Conservation (phyloP, 2,329 filamentous ascomycete genomes). For the Fusarium sp. region DNA sequence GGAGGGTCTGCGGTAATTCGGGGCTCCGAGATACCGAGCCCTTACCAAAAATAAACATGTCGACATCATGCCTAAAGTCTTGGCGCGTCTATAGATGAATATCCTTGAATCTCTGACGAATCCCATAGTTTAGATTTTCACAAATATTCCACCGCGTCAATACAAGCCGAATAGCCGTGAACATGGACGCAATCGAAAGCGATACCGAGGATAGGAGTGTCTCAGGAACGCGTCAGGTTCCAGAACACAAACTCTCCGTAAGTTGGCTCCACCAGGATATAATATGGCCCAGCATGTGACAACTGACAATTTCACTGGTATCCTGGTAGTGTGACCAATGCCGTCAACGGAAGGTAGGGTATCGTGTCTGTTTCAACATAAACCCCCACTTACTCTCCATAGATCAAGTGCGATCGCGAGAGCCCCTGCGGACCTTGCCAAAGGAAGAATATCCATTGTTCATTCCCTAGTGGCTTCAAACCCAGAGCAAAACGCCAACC, state of each 20-base stretch:
- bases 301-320: not conserved
- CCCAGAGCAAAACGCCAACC: not conserved
- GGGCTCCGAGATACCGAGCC: not conserved
- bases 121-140: not conserved
- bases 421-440: constrained; percentile 12
- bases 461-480: constrained; percentile 9
- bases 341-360: not conserved
- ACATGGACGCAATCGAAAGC: not conserved
- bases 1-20: not conserved
- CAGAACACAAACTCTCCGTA: constrained; percentile 15
- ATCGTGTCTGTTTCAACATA: rapidly evolving
- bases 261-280: not conserved
- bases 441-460: constrained; percentile 1
- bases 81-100: not conserved
- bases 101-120: not conserved
- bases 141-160: not conserved
- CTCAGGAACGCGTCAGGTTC: not conserved
- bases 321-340: constrained; percentile 1
- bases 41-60: not conserved
- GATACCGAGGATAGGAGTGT: not conserved
- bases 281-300: not conserved
- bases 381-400: not conserved
- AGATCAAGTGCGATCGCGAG: constrained; percentile 13
- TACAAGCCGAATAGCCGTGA: not conserved
- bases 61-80: not conserved